Conservation (phyloP, 768 basidiomycete genomes). For the Paxillus ammoniavirescens region DNA sequence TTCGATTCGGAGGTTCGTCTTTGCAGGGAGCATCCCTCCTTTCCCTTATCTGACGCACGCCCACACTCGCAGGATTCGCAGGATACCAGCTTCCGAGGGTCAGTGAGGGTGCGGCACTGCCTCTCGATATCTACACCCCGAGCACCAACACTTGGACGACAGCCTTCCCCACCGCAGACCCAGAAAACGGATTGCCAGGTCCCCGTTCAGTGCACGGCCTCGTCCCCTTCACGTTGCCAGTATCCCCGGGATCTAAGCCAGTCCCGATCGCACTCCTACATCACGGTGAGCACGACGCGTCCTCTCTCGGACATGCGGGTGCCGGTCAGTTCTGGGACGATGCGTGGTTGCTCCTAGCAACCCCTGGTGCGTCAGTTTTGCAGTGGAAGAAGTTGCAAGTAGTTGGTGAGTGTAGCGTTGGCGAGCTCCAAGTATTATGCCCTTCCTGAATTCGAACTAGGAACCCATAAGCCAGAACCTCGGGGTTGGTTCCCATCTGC, state of each 20-base stretch:
- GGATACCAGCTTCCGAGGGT: constrained; percentile 34
- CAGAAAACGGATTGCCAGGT: constrained; percentile 29
- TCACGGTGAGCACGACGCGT: constrained; percentile 37
- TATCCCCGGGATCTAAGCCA: not conserved
- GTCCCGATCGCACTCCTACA: constrained; percentile 32
- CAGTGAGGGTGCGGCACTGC: constrained; percentile 6
- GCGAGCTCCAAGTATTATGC: not conserved
- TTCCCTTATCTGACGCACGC: constrained; percentile 10
- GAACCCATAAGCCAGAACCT: constrained; percentile 23
- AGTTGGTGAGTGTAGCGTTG: constrained; percentile 1
- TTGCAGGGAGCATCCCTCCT: too few relatives aligned
- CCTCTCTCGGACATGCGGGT: constrained; percentile 36
- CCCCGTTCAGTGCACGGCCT: constrained; percentile 37
- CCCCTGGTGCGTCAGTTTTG: constrained; percentile 10
- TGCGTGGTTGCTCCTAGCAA: constrained; percentile 33
- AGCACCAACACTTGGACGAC: constrained; percentile 21
- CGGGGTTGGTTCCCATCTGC: constrained; percentile 45
- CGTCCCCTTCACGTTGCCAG: constrained; percentile 17
- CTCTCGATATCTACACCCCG: constrained; percentile 36
- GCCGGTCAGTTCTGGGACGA: constrained; percentile 42
- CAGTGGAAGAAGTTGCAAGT: constrained; percentile 27
- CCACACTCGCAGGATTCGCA: constrained; percentile 28
- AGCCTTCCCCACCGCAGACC: constrained; percentile 23
- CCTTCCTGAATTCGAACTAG: not conserved
- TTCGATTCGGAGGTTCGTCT: constrained; percentile 37